Evolutionary conservation across 78 protist species (phyloP).

Genomic region (Isochrysis galbana): DNA sequence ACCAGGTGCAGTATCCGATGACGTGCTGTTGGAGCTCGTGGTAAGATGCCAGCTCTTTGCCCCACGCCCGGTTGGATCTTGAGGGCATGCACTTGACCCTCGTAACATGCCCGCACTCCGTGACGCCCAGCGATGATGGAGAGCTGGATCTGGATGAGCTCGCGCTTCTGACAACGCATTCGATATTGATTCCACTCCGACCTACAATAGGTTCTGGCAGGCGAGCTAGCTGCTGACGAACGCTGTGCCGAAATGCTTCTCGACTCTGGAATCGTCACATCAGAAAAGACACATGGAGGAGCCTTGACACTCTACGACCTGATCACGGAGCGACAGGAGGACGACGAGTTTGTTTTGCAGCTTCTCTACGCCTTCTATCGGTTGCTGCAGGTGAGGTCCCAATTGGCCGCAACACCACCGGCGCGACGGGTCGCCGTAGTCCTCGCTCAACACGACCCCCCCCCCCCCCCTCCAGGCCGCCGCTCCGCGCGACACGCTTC

Average conservation of each 20-base stretch:
- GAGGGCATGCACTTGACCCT: too few relatives aligned
- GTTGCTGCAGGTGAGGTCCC: background rate
- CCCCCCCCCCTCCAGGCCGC: background rate
- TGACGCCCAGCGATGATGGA: too few relatives aligned
- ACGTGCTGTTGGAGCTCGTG: slow-evolving; percentile 4
- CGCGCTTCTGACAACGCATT: too few relatives aligned
- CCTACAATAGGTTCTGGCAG: too few relatives aligned
- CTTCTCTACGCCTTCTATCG: background rate
- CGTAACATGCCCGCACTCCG: too few relatives aligned
- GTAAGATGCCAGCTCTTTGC: too few relatives aligned
- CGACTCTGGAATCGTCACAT: background rate
- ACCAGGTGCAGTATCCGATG: background rate
- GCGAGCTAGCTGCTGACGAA: background rate
- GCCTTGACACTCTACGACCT: background rate
- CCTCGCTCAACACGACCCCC: too few relatives aligned
- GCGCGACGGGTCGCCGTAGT: too few relatives aligned
- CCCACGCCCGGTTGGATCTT: too few relatives aligned
- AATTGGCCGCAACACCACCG: too few relatives aligned
- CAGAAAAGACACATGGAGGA: background rate
- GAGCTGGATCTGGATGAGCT: too few relatives aligned
- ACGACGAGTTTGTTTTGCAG: slow-evolving; percentile 46
- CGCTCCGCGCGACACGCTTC: background rate
- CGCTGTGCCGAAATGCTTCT: background rate
- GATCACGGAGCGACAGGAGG: slow-evolving; percentile 6
- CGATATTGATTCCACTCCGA: too few relatives aligned